These are phyloP conservation scores for Irpex sp. DNA, from an alignment of 1,284 basidiomycete species.

Conservation along the genomic window DNA sequence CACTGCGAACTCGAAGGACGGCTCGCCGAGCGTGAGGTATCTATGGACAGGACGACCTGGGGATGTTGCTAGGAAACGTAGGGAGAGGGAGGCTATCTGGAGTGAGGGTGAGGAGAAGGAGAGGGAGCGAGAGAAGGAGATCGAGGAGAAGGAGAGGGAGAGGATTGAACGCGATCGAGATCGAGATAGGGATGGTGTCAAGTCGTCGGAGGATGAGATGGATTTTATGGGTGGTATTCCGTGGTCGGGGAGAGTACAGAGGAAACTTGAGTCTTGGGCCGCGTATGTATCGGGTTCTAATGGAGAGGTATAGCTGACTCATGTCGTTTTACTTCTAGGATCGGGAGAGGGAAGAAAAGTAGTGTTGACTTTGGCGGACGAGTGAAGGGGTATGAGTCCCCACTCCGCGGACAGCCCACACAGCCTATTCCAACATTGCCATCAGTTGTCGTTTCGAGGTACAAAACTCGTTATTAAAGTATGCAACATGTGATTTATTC, in stretches of 20 bases:
- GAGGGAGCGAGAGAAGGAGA: conserved; percentile 20
- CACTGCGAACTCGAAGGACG: conserved; percentile 30
- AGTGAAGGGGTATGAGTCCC: conserved; percentile 22
- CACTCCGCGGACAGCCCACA: conserved; percentile 18
- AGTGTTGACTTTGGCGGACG: conserved; percentile 32
- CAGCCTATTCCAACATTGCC: conserved; percentile 23
- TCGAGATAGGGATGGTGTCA: conserved; percentile 27
- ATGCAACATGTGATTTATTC: not conserved
- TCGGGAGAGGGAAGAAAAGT: conserved; percentile 33
- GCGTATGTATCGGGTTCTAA: too few species aligned
- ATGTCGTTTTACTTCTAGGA: conserved; percentile 13
- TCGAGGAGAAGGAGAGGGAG: conserved; percentile 31
- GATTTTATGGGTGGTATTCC: conserved; percentile 36
- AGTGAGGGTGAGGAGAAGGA: conserved; percentile 31
- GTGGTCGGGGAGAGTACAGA: conserved; percentile 61
- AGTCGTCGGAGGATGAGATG: conserved; percentile 34
- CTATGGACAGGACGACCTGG: conserved; percentile 37
- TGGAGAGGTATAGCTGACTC: too few species aligned
- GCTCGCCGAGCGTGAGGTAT: conserved; percentile 33
- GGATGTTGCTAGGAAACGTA: conserved; percentile 28
- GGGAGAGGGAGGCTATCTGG: conserved; percentile 29
- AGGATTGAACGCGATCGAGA: conserved; percentile 29
- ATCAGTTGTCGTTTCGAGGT: conserved; percentile 34
- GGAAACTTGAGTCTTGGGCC: conserved; percentile 68
- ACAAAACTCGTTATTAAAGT: conserved; percentile 5